A percentile compares a stretch with the other conserved stretches of the same genome.
phyloP scores from a whole-genome alignment of 768 basidiomycete species.

The Guyanaporus albipodus region DNA sequence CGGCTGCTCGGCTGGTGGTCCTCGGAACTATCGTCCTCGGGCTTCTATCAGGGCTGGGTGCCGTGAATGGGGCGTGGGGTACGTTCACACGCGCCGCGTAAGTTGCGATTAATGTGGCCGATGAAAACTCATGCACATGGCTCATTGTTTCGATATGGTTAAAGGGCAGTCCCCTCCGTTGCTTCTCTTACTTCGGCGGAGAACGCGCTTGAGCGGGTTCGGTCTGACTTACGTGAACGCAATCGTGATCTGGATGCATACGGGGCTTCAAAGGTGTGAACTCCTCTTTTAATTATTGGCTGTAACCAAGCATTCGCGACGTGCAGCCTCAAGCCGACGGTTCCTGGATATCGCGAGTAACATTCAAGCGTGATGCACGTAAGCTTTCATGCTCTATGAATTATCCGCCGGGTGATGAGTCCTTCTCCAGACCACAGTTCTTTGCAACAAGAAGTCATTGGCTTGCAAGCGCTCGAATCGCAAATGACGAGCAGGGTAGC shows the following conservation, averaged over 20 bases:
- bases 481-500: slow-evolving; percentile 62
- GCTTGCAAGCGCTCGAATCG: slow-evolving; percentile 62
- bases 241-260: slow-evolving; percentile 25
- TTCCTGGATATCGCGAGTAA: slow-evolving; percentile 29
- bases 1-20: slow-evolving; percentile 63
- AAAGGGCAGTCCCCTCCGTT: slow-evolving; percentile 22
- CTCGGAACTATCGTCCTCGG: slow-evolving; percentile 80
- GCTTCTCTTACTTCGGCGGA: slow-evolving; percentile 47
- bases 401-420: not conserved
- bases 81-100: slow-evolving; percentile 23
- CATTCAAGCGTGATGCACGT: slow-evolving; percentile 33
- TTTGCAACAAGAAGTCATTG: slow-evolving; percentile 54
- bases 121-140: slow-evolving; percentile 1
- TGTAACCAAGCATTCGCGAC: slow-evolving; percentile 8
- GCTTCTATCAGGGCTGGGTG: slow-evolving; percentile 74
- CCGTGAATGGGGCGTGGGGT: slow-evolving; percentile 62
- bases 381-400: slow-evolving; percentile 19
- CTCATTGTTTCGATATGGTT: slow-evolving; percentile 7
- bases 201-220: slow-evolving; percentile 54
- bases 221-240: slow-evolving; percentile 49
- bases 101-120: slow-evolving; percentile 17
- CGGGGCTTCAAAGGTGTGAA: slow-evolving; percentile 23
- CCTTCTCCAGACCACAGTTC: slow-evolving; percentile 33
- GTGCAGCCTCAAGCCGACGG: slow-evolving; percentile 26
- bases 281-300: not conserved